Percentiles rank a stretch among this genome's conserved stretches.
These are phyloP conservation scores for Pisolithus orientalis DNA, from an alignment of 768 basidiomycete genomes.

Conservation along the genomic window DNA sequence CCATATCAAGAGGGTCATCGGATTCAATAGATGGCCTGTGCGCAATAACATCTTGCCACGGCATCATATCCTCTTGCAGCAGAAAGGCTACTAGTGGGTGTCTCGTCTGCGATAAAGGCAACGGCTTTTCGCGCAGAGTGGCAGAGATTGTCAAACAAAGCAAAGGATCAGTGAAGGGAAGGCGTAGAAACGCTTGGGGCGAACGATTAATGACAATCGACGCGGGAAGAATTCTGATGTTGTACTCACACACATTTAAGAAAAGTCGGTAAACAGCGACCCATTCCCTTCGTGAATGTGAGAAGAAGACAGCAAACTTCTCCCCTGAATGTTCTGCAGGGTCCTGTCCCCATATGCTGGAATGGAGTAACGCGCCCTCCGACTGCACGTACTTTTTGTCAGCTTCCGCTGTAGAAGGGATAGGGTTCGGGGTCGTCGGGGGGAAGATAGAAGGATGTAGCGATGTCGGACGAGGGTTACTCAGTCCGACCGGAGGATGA, in stretches of 20 bases:
- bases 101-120: conserved; percentile 39
- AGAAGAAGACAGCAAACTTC: conserved; percentile 63
- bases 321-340: conserved; percentile 40
- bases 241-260: conserved; percentile 68
- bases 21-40: background rate
- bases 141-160: conserved; percentile 79
- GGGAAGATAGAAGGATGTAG: conserved; percentile 67
- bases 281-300: conserved; percentile 56
- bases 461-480: conserved; percentile 28
- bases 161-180: conserved; percentile 65
- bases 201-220: background rate
- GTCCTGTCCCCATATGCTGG: conserved; percentile 71
- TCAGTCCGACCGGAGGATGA: conserved; percentile 40
- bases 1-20: conserved; percentile 25
- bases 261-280: conserved; percentile 73
- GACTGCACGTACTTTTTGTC: conserved; percentile 74
- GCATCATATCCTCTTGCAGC: conserved; percentile 10
- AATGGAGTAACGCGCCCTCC: conserved; percentile 68
- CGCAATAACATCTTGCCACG: conserved; percentile 6
- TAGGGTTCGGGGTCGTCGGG: conserved; percentile 80
- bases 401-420: conserved; percentile 62
- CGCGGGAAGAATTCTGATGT: background rate
- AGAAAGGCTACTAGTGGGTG: conserved; percentile 27
- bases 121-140: conserved; percentile 79
- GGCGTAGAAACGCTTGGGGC: conserved; percentile 64